Conservation (phyloP, 768 basidiomycete genomes). For the Boletus vermiculosoides region DNA sequence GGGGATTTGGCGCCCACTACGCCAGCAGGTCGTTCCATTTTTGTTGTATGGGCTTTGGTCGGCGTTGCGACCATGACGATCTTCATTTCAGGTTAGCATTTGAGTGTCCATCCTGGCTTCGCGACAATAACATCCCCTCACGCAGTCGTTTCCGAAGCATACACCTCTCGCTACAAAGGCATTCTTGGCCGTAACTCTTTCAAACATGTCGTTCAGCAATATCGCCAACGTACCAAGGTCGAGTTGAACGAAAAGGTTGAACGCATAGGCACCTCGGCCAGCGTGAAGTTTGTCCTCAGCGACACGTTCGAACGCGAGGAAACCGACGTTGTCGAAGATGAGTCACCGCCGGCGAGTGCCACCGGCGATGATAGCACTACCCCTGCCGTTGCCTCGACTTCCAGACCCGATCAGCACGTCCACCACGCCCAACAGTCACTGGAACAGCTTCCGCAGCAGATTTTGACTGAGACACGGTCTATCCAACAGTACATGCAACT, state of each 20-base stretch:
- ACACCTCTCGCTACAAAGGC: conserved; percentile 61
- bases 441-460: conserved; percentile 39
- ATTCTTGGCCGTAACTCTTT: conserved; percentile 49
- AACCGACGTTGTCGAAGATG: background rate
- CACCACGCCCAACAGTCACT: conserved; percentile 30
- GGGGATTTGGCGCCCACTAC: conserved; percentile 62
- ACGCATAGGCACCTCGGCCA: conserved; percentile 1
- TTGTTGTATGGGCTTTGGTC: conserved; percentile 75
- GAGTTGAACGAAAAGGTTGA: conserved; percentile 16
- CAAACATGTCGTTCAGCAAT: conserved; percentile 45
- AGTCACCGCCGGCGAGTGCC: background rate
- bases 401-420: conserved; percentile 5
- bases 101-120: background rate
- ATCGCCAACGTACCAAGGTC: conserved; percentile 33
- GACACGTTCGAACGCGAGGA: conserved; percentile 1
- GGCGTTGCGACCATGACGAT: conserved; percentile 78
- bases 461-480: conserved; percentile 37
- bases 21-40: conserved; percentile 70
- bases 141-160: conserved; percentile 64
- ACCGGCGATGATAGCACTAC: background rate
- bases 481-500: conserved; percentile 44
- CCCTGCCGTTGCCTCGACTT: background rate
- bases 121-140: background rate
- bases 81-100: conserved; percentile 60
- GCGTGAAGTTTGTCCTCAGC: background rate